These are phyloP conservation scores for Nosema muscidifuracis DNA, from an alignment of 371 early-diverging fungal species.

Conservation along the genomic window DNA sequence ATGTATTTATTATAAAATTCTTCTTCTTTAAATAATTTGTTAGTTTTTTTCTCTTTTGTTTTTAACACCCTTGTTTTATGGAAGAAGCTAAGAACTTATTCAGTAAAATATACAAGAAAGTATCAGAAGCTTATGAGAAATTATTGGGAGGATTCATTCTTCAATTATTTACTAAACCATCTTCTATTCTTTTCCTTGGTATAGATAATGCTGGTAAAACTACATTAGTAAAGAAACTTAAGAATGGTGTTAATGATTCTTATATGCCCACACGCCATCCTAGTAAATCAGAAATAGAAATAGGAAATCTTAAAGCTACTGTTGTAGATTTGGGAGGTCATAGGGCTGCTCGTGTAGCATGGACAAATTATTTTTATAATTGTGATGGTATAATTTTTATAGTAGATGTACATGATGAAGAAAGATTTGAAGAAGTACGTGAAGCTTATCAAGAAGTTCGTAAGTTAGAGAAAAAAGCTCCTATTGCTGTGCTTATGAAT, in stretches of 20 bases:
- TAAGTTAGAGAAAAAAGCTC: conserved; percentile 52
- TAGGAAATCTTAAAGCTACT: conserved; percentile 60
- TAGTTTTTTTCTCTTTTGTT: background rate
- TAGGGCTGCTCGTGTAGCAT: conserved; percentile 57
- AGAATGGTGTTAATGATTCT: conserved; percentile 87
- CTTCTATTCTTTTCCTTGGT: conserved; percentile 94
- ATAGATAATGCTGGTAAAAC: conserved; percentile 99
- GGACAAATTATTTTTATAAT: conserved; percentile 62
- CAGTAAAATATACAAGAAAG: conserved; percentile 14
- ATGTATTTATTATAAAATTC: too few relatives aligned
- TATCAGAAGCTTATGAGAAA: conserved; percentile 41
- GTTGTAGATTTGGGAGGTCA: conserved; percentile 63
- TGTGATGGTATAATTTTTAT: conserved; percentile 64
- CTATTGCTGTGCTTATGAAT: conserved; percentile 64
- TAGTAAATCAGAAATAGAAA: conserved; percentile 54
- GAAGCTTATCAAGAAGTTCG: conserved; percentile 56
- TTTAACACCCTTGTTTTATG: background rate
- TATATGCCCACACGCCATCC: conserved; percentile 87
- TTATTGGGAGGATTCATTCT: conserved; percentile 45
- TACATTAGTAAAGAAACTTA: conserved; percentile 93
- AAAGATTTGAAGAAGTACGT: conserved; percentile 56
- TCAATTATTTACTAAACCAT: conserved; percentile 69
- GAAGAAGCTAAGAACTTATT: conserved; percentile 1
- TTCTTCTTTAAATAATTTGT: too few relatives aligned
- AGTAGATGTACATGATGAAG: conserved; percentile 59